Conservation (phyloP, 371 early-diverging fungal species). For the Mortierella sp. region DNA sequence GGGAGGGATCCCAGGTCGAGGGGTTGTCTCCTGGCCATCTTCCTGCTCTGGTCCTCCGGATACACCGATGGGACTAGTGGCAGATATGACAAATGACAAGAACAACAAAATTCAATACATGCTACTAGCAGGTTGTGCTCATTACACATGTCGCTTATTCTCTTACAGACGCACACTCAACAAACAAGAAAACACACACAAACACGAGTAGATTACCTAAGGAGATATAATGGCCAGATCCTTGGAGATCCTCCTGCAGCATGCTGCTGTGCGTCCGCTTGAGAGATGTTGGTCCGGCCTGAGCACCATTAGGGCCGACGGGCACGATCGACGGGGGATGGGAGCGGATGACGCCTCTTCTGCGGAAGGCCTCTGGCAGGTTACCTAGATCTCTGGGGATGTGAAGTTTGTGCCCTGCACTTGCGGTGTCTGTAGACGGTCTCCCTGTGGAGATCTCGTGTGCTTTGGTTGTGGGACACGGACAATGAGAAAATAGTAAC, state of each 20-base stretch:
- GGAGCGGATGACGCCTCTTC: conserved; percentile 51
- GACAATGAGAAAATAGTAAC: background rate
- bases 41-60: conserved; percentile 20
- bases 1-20: conserved; percentile 16
- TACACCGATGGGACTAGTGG: background rate
- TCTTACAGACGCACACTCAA: background rate
- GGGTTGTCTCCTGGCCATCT: conserved; percentile 21
- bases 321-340: conserved; percentile 1
- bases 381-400: conserved; percentile 50
- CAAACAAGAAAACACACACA: background rate
- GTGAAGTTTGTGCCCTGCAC: conserved; percentile 32
- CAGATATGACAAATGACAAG: background rate
- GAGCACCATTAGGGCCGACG: background rate
- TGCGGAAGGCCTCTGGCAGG: conserved; percentile 51
- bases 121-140: too few relatives aligned
- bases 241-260: conserved; percentile 24
- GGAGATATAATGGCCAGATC: conserved; percentile 2
- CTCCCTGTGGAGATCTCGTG: background rate
- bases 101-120: background rate
- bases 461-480: background rate
- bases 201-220: conserved; percentile 12
- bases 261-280: conserved; percentile 42
- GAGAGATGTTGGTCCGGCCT: conserved; percentile 10
- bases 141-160: too few relatives aligned
- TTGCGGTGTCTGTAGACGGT: background rate